Conservation (phyloP, 23 red algal genomes). For the Cyanidium caldarium region DNA sequence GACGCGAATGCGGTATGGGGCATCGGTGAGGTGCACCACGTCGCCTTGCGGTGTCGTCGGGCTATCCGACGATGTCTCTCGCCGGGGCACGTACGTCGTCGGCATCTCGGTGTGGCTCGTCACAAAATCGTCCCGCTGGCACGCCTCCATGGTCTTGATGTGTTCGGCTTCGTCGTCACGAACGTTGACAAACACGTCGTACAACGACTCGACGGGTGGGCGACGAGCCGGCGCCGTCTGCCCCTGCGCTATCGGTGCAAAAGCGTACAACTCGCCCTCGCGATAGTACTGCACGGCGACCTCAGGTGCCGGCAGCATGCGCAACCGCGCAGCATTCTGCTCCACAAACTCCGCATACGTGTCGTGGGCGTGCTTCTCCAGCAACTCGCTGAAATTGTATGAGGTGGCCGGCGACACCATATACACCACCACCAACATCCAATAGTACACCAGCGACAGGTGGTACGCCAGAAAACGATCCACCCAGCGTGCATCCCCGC, state of each 20-base stretch:
- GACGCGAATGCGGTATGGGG: neutral
- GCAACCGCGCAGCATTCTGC: neutral
- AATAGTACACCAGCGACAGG: conserved; percentile 24
- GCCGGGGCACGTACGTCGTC: too few relatives aligned
- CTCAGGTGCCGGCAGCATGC: conserved; percentile 8
- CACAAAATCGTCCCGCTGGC: neutral
- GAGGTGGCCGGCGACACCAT: conserved; percentile 5
- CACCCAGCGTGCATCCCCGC: conserved; percentile 9
- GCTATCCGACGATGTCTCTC: too few relatives aligned
- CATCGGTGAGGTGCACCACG: neutral
- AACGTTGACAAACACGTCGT: conserved; percentile 23
- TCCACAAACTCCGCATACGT: conserved; percentile 22
- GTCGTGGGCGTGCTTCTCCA: conserved; percentile 28
- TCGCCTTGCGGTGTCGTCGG: too few relatives aligned
- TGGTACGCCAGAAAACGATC: conserved; percentile 29
- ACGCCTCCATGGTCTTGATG: neutral
- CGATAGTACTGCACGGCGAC: conserved; percentile 16
- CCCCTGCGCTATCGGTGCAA: neutral
- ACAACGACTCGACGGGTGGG: conserved; percentile 7
- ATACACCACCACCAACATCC: conserved; percentile 9
- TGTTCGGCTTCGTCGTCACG: conserved; percentile 36
- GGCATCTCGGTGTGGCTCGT: too few relatives aligned
- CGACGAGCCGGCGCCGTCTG: neutral
- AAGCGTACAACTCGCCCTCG: conserved; percentile 2
- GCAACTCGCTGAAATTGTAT: conserved; percentile 18